Evolutionary conservation across 257 asterid genomes (phyloP).

Genomic region (Nicotiana attenuata): DNA sequence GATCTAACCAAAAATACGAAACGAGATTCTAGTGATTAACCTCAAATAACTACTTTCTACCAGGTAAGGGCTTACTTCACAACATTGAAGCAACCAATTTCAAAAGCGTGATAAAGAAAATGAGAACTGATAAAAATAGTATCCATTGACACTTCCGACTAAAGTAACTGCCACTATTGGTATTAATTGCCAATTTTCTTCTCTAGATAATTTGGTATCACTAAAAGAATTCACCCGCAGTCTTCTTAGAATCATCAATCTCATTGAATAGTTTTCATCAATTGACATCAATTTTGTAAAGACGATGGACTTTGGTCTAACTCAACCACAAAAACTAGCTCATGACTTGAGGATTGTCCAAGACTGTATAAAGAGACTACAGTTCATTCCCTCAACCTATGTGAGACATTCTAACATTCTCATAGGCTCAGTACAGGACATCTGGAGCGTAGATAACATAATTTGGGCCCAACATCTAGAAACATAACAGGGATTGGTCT

Average conservation of each 20-base stretch:
- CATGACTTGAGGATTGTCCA: not conserved
- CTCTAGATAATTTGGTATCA: not conserved
- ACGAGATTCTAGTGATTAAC: not conserved
- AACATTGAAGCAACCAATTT: not conserved
- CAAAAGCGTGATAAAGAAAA: not conserved
- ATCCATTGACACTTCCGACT: not conserved
- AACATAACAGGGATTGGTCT: not conserved
- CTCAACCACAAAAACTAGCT: not conserved
- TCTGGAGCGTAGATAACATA: not conserved
- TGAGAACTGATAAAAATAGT: not conserved
- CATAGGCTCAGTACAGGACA: not conserved
- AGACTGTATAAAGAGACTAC: not conserved
- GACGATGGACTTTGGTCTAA: not conserved
- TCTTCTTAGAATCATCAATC: not conserved
- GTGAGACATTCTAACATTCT: not conserved
- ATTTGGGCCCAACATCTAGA: not conserved
- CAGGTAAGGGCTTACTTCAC: not conserved
- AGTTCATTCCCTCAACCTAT: not conserved
- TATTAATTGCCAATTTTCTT: not conserved
- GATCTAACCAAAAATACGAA: not conserved
- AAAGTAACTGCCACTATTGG: not conserved
- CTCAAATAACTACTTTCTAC: not conserved
- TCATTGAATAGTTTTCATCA: not conserved
- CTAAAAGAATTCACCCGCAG: not conserved
- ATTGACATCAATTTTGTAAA: not conserved